phyloP scores from a whole-genome alignment of 352 stramenopile species.

The Aphanomyces astaci region DNA sequence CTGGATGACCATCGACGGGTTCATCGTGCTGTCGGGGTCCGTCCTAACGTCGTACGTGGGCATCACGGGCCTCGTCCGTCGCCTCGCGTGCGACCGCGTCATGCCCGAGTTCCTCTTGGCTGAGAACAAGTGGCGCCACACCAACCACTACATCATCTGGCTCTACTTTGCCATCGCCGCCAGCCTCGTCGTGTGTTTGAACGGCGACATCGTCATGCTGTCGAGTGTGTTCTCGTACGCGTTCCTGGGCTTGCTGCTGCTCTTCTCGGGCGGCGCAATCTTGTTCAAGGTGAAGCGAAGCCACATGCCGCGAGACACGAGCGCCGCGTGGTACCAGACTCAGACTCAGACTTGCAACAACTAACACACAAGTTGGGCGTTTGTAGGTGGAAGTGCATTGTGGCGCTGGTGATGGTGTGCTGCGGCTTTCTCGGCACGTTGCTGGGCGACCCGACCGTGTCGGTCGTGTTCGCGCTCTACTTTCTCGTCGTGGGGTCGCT shows the following conservation, averaged over 20 bases:
- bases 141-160: slow-evolving; percentile 77
- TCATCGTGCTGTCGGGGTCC: slow-evolving; percentile 63
- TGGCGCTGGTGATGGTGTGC: slow-evolving; percentile 42
- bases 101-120: slow-evolving; percentile 44
- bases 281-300: slow-evolving; percentile 84
- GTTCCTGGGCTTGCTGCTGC: slow-evolving; percentile 77
- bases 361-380: background rate
- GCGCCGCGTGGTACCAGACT: slow-evolving; percentile 54
- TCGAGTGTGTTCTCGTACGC: slow-evolving; percentile 82
- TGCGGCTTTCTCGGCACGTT: slow-evolving; percentile 48
- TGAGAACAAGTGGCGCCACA: slow-evolving; percentile 52
- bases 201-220: slow-evolving; percentile 70
- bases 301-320: slow-evolving; percentile 59
- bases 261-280: slow-evolving; percentile 75
- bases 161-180: slow-evolving; percentile 59
- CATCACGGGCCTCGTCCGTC: slow-evolving; percentile 66
- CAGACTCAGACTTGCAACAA: no score
- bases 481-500: slow-evolving; percentile 41
- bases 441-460: slow-evolving; percentile 35
- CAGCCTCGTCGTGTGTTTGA: slow-evolving; percentile 63
- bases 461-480: slow-evolving; percentile 55
- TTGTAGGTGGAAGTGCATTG: slow-evolving; percentile 27
- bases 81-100: slow-evolving; percentile 74
- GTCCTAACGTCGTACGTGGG: slow-evolving; percentile 69
- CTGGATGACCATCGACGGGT: slow-evolving; percentile 51